Evolutionary conservation across 306 rosid genomes (phyloP), one percentile per base, ranked within the genome.

Genomic region (Trifolium subterraneum): DNA sequence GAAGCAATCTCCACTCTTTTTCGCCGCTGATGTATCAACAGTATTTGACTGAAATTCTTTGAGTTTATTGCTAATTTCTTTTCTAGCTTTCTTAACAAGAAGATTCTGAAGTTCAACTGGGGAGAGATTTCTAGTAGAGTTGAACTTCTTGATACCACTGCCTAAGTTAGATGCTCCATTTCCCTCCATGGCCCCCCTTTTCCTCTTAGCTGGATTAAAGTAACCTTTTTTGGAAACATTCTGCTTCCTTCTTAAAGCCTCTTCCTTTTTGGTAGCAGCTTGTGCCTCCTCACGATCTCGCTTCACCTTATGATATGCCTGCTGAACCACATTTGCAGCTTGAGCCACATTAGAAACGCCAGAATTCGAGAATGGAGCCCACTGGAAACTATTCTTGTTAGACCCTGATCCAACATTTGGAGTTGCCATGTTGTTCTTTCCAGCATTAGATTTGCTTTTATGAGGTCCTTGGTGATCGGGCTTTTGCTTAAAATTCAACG

Each of bases 271-370:
- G 39, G 64, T 68, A 67, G 95, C 92, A n/a, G 91, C 96, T 77
- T 92, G 96, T 45, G 96, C 92, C 64, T 86, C 95, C 86, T 87
- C 97, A 0, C 99, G 97, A 41, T 88, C 93, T 80, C 95, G 90
- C 84, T 84, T 94, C 76, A 92, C 97, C 85, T 90, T 91, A 83
- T 90, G 90, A 67, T 92, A 92, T 15, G 97, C 96, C 79, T 88
- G 97, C 73, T 90, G 95, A 79, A 94, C 99, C 78, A 90, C 86
- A 59, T 27, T 90, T 68, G 97, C 96, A 68, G 99, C 99, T 79
- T 89, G 97, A 83, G 94, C 86, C 31, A 85, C 90, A 44, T 84
- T 60, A 29, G 98, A 87, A 84, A 90, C 80, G 77, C 90, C 88
- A 27, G 89, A 70, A 12, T 71, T 86, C 0, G 98, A 81, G 84